phyloP scores from a whole-genome alignment of 495 filamentous ascomycete species.

The Podospora sp. region DNA sequence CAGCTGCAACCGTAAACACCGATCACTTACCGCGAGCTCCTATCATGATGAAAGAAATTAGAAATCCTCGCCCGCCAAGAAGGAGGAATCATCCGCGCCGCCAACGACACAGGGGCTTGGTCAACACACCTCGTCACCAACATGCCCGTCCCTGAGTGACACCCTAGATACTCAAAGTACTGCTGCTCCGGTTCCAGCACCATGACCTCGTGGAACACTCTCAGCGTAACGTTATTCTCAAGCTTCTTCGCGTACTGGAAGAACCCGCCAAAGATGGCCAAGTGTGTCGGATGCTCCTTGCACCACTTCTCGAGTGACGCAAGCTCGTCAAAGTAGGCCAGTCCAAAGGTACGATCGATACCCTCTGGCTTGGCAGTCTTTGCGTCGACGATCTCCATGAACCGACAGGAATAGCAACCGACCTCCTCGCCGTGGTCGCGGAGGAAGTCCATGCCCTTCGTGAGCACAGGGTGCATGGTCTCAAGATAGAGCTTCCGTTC shows the following conservation, averaged over 20 bases:
- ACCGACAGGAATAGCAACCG: slow-evolving; percentile 36
- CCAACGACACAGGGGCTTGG: not conserved
- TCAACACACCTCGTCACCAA: slow-evolving; percentile 17
- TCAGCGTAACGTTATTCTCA: slow-evolving; percentile 32
- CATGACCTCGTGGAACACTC: slow-evolving; percentile 41
- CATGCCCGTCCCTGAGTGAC: slow-evolving; percentile 39
- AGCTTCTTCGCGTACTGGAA: slow-evolving; percentile 34
- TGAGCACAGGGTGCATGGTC: slow-evolving; percentile 37
- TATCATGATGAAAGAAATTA: too few relatives aligned
- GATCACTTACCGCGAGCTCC: too few relatives aligned
- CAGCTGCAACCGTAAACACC: too few relatives aligned
- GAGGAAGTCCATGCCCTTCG: slow-evolving; percentile 36
- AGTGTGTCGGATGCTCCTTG: slow-evolving; percentile 36
- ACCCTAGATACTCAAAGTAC: slow-evolving; percentile 43
- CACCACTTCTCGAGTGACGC: slow-evolving; percentile 39
- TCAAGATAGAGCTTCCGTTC: slow-evolving; percentile 36
- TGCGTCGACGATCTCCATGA: slow-evolving; percentile 36
- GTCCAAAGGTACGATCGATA: slow-evolving; percentile 37
- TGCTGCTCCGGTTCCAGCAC: slow-evolving; percentile 40
- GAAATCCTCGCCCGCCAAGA: too few relatives aligned
- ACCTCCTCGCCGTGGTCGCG: slow-evolving; percentile 34
- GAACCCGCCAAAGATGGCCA: slow-evolving; percentile 41
- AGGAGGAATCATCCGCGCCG: not conserved
- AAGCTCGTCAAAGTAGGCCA: slow-evolving; percentile 40
- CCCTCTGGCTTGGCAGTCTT: slow-evolving; percentile 17